Evolutionary conservation across 306 rosid species (phyloP).

Genomic region (Prunus campanulata): DNA sequence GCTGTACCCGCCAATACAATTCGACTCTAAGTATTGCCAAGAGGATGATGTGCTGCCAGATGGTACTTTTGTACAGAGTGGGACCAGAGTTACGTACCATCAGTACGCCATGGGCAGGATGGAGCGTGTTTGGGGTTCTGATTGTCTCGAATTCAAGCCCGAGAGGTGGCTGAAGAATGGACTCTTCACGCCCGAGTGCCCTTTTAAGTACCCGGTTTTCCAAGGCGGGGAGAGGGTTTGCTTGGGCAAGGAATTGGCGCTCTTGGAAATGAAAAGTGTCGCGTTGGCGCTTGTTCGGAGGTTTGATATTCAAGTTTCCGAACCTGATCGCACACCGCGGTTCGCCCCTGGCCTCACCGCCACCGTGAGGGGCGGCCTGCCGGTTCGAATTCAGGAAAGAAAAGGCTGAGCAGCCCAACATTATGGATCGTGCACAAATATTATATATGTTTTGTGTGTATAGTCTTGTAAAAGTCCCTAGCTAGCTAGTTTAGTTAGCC

Average conservation of each 20-base stretch:
- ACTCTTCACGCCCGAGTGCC: constrained; percentile 38
- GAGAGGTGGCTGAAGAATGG: constrained; percentile 69
- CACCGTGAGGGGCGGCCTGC: constrained; percentile 61
- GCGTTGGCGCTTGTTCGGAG: constrained; percentile 33
- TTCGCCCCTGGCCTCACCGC: constrained; percentile 78
- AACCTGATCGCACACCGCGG: constrained; percentile 27
- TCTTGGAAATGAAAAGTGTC: constrained; percentile 58
- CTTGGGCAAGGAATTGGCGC: constrained; percentile 81
- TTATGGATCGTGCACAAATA: neutral
- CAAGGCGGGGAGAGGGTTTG: constrained; percentile 84
- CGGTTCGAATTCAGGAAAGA: constrained; percentile 51
- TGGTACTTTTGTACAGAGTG: constrained; percentile 62
- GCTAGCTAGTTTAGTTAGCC: neutral
- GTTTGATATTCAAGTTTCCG: constrained; percentile 44
- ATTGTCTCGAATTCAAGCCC: constrained; percentile 61
- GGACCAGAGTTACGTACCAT: constrained; percentile 79
- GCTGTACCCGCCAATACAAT: constrained; percentile 80
- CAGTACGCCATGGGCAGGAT: constrained; percentile 97
- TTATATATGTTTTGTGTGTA: too few relatives aligned
- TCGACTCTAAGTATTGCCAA: constrained; percentile 67
- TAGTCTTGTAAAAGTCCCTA: too few relatives aligned
- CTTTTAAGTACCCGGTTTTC: constrained; percentile 75
- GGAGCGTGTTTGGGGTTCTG: constrained; percentile 78
- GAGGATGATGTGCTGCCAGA: constrained; percentile 86
- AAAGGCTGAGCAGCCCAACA: neutral